These are phyloP conservation scores for Fusarium dimerum DNA, from an alignment of 2,329 filamentous ascomycete genomes.

Conservation along the genomic window DNA sequence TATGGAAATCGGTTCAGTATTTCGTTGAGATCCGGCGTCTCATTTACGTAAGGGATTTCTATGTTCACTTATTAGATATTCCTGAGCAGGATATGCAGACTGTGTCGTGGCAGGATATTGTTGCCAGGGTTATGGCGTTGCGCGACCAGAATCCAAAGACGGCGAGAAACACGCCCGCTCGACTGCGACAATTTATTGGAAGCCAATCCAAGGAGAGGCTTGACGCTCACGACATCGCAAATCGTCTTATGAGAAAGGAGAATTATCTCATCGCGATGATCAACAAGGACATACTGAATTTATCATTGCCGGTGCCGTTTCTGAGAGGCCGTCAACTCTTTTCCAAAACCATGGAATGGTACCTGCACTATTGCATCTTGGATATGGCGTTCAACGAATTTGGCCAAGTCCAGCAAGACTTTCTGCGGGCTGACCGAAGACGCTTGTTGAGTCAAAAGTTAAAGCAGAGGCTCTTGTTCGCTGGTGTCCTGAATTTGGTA, in stretches of 20 bases:
- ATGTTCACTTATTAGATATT: slow-evolving; percentile 77
- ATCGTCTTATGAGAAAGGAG: slow-evolving; percentile 91
- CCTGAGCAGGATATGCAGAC: slow-evolving; percentile 86
- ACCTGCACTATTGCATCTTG: slow-evolving; percentile 83
- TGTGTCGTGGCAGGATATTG: slow-evolving; percentile 90
- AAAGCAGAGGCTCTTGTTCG: slow-evolving; percentile 75
- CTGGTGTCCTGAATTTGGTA: slow-evolving; percentile 82
- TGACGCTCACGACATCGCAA: slow-evolving; percentile 96
- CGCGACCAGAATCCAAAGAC: slow-evolving; percentile 87
- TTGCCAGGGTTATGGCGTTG: slow-evolving; percentile 80
- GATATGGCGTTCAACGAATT: slow-evolving; percentile 92
- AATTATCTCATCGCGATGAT: slow-evolving; percentile 97
- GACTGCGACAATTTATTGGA: slow-evolving; percentile 62
- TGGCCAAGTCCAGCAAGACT: slow-evolving; percentile 83
- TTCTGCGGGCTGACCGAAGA: slow-evolving; percentile 81
- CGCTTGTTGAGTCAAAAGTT: slow-evolving; percentile 77
- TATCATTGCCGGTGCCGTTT: slow-evolving; percentile 85
- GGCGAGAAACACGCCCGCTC: slow-evolving; percentile 54
- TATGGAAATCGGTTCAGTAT: slow-evolving; percentile 76
- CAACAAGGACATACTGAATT: slow-evolving; percentile 92
- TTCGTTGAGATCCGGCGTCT: slow-evolving; percentile 73
- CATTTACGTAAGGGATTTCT: slow-evolving; percentile 81
- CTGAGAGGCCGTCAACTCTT: slow-evolving; percentile 78
- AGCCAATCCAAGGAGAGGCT: slow-evolving; percentile 91
- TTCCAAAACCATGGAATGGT: slow-evolving; percentile 90